Evolutionary conservation across 2,329 filamentous ascomycete species (phyloP).

Genomic region (Calonectria pteridis): DNA sequence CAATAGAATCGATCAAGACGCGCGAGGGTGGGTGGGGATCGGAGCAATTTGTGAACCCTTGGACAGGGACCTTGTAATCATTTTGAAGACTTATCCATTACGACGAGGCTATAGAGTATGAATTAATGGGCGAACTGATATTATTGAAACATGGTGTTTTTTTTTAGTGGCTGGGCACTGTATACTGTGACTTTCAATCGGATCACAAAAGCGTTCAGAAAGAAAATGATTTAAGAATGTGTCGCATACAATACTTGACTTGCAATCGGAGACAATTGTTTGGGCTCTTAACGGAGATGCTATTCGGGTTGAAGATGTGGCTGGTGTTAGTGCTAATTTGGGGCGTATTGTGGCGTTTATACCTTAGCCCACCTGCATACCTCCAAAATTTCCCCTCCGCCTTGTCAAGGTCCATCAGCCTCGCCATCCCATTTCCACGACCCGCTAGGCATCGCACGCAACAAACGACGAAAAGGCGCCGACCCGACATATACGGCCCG

Average conservation of each 20-base stretch:
- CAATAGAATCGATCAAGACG: slow-evolving; percentile 51
- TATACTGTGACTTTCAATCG: neutral
- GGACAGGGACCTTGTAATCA: slow-evolving; percentile 30
- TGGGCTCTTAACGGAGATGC: neutral
- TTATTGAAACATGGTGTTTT: neutral
- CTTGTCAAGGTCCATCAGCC: slow-evolving; percentile 48
- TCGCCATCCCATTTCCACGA: slow-evolving; percentile 37
- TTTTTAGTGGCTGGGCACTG: neutral
- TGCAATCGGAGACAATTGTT: neutral
- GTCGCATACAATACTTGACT: neutral
- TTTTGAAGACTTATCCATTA: neutral
- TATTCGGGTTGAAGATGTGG: neutral
- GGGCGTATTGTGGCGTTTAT: slow-evolving; percentile 31
- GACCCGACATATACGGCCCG: slow-evolving; percentile 1
- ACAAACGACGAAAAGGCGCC: slow-evolving; percentile 16
- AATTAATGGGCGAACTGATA: neutral
- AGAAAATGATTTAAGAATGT: neutral
- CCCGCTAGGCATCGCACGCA: slow-evolving; percentile 27
- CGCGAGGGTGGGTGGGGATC: neutral
- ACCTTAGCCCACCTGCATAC: slow-evolving; percentile 29
- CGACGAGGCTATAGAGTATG: slow-evolving; percentile 18
- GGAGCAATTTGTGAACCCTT: slow-evolving; percentile 21
- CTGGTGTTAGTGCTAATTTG: neutral
- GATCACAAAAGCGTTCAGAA: neutral
- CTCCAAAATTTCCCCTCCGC: slow-evolving; percentile 50